Evolutionary conservation across 2,329 filamentous ascomycete species (phyloP).

Genomic region (Aspergillus terreus): DNA sequence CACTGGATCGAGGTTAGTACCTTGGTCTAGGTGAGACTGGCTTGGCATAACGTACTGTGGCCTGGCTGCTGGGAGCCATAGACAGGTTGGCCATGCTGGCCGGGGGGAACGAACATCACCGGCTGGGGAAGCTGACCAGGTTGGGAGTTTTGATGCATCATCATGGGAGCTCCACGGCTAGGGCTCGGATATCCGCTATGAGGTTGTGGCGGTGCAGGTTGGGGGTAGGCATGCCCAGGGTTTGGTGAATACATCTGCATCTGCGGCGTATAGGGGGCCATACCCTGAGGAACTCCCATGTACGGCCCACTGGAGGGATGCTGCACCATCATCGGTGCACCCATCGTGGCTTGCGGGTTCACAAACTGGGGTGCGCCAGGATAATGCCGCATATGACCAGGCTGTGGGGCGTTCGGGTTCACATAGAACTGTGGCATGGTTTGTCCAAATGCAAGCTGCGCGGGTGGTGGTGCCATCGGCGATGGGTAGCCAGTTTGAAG

Average conservation of each 20-base stretch:
- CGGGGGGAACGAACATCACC: conserved; percentile 72
- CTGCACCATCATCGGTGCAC: conserved; percentile 78
- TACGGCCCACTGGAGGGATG: conserved; percentile 65
- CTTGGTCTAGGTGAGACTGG: conserved; percentile 13
- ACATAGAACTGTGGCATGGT: conserved; percentile 69
- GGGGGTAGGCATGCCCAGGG: conserved; percentile 64
- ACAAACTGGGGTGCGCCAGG: conserved; percentile 71
- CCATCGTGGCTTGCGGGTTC: conserved; percentile 68
- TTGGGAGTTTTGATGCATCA: conserved; percentile 91
- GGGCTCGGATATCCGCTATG: conserved; percentile 85
- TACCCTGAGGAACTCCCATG: conserved; percentile 67
- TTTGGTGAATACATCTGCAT: conserved; percentile 81
- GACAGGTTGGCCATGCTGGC: conserved; percentile 69
- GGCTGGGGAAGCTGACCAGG: conserved; percentile 70
- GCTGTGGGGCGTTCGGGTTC: conserved; percentile 65
- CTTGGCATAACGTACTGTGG: conserved; percentile 61
- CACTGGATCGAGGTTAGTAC: conserved; percentile 49
- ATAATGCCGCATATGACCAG: conserved; percentile 67
- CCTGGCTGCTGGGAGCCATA: conserved; percentile 67
- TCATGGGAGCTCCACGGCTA: conserved; percentile 79
- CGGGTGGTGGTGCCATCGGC: conserved; percentile 64
- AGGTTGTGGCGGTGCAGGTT: conserved; percentile 49
- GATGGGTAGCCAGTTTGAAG: conserved; percentile 67
- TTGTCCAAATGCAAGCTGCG: conserved; percentile 68
- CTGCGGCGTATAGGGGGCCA: conserved; percentile 65